phyloP scores from a whole-genome alignment of 768 basidiomycete species.

The Tricholomella constricta region DNA sequence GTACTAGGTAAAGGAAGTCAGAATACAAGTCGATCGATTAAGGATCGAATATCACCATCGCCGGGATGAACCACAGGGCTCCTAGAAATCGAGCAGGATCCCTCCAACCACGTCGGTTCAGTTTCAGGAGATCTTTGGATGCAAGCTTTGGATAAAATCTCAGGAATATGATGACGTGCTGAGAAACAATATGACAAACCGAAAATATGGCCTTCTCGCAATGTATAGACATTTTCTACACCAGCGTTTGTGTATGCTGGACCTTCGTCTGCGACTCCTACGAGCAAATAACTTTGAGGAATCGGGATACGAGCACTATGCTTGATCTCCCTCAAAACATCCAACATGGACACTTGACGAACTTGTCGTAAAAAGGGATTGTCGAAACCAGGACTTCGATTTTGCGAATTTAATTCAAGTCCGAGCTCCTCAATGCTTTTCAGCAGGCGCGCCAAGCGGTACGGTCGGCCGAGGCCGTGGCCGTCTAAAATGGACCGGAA shows the following conservation, averaged over 20 bases:
- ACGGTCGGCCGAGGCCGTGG: slow-evolving; percentile 49
- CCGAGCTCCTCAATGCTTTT: slow-evolving; percentile 46
- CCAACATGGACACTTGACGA: slow-evolving; percentile 62
- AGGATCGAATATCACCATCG: slow-evolving; percentile 48
- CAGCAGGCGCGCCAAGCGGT: slow-evolving; percentile 54
- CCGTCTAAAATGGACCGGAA: slow-evolving; percentile 51
- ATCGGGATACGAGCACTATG: slow-evolving; percentile 74
- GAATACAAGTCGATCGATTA: neutral
- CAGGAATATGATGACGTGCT: neutral
- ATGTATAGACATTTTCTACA: slow-evolving; percentile 50
- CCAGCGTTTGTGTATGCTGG: slow-evolving; percentile 59
- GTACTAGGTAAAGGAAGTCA: slow-evolving; percentile 43
- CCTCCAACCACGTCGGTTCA: slow-evolving; percentile 57
- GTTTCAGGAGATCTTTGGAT: slow-evolving; percentile 52
- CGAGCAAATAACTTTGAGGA: slow-evolving; percentile 65
- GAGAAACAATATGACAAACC: slow-evolving; percentile 41
- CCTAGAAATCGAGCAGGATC: slow-evolving; percentile 63
- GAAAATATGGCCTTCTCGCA: slow-evolving; percentile 64
- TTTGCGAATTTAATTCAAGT: slow-evolving; percentile 46
- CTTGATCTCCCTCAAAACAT: slow-evolving; percentile 73
- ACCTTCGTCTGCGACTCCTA: slow-evolving; percentile 85
- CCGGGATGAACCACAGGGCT: slow-evolving; percentile 79
- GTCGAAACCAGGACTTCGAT: slow-evolving; percentile 40
- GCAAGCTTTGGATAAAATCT: slow-evolving; percentile 45
- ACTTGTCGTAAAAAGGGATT: slow-evolving; percentile 59